Percentiles rank a stretch among this genome's conserved stretches.
Conservation (phyloP, 106 monocot species). For the Apostasia ramifera region DNA sequence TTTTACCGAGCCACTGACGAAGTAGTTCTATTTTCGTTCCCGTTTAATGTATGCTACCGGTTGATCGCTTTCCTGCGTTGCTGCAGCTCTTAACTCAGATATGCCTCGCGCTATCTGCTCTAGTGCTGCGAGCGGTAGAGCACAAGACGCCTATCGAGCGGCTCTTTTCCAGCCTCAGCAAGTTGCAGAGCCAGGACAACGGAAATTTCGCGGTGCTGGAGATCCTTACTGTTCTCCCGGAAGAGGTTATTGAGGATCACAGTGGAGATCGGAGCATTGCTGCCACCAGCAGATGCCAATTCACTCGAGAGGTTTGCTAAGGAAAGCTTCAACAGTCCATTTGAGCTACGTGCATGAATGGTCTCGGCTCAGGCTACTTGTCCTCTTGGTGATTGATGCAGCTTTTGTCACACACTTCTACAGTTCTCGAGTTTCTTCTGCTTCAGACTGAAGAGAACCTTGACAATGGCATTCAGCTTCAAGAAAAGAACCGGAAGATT, state of each 20-base stretch:
- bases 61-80: slow-evolving; percentile 2
- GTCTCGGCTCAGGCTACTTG: not conserved
- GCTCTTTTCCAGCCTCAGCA: slow-evolving; percentile 70
- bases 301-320: slow-evolving; percentile 56
- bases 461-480: slow-evolving; percentile 35
- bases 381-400: slow-evolving; percentile 23
- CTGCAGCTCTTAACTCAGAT: slow-evolving; percentile 90
- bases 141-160: slow-evolving; percentile 72
- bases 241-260: slow-evolving; percentile 77
- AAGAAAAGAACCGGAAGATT: slow-evolving; percentile 37
- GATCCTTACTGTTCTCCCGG: slow-evolving; percentile 90
- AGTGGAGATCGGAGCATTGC: slow-evolving; percentile 42
- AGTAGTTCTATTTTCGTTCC: not conserved
- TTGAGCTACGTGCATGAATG: slow-evolving; percentile 41
- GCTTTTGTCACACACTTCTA: slow-evolving; percentile 79
- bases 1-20: not conserved
- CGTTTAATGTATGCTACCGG: not conserved
- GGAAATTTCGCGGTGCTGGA: slow-evolving; percentile 78
- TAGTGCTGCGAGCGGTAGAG: slow-evolving; percentile 61
- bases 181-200: slow-evolving; percentile 64
- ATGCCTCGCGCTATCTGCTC: slow-evolving; percentile 80
- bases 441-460: slow-evolving; percentile 47
- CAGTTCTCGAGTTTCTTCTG: slow-evolving; percentile 74
- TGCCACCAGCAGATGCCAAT: slow-evolving; percentile 47
- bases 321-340: slow-evolving; percentile 45